Evolutionary conservation across 345 rosid species (phyloP).

Genomic region (Psidium guajava): DNA sequence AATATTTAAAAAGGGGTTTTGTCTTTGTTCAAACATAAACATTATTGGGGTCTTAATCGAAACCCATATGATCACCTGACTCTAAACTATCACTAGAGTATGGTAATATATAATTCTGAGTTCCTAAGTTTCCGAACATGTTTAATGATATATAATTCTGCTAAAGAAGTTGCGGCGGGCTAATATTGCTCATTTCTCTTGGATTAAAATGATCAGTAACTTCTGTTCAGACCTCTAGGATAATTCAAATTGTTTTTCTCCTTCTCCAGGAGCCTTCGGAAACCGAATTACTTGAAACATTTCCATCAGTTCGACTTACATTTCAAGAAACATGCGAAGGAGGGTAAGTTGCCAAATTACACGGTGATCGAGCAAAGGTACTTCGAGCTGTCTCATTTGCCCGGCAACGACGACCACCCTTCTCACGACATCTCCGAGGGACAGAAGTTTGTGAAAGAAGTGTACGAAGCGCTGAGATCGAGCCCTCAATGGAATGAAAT

Average conservation of each 20-base stretch:
- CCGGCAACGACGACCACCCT: conserved; percentile 84
- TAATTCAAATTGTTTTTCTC: neutral
- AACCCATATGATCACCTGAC: neutral
- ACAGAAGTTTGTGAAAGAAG: conserved; percentile 65
- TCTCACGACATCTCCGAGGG: conserved; percentile 71
- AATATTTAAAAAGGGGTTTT: neutral
- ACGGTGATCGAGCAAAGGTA: conserved; percentile 73
- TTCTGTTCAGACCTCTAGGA: neutral
- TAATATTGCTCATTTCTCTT: neutral
- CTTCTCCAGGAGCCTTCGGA: conserved; percentile 55
- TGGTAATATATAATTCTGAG: neutral
- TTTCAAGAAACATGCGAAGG: conserved; percentile 65
- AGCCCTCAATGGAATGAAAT: conserved; percentile 87
- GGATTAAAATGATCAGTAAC: neutral
- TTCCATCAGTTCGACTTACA: conserved; percentile 49
- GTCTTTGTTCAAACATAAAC: neutral
- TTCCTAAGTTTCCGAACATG: neutral
- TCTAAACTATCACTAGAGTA: neutral
- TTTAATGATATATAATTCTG: neutral
- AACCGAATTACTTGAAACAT: conserved; percentile 55
- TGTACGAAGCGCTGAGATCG: conserved; percentile 64
- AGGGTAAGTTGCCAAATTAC: conserved; percentile 81
- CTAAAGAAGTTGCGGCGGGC: too few species aligned
- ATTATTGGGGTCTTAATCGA: neutral
- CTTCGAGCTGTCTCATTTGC: conserved; percentile 37